Conservation (phyloP, 2,329 filamentous ascomycete species). For the Arthrinium puccinioides region DNA sequence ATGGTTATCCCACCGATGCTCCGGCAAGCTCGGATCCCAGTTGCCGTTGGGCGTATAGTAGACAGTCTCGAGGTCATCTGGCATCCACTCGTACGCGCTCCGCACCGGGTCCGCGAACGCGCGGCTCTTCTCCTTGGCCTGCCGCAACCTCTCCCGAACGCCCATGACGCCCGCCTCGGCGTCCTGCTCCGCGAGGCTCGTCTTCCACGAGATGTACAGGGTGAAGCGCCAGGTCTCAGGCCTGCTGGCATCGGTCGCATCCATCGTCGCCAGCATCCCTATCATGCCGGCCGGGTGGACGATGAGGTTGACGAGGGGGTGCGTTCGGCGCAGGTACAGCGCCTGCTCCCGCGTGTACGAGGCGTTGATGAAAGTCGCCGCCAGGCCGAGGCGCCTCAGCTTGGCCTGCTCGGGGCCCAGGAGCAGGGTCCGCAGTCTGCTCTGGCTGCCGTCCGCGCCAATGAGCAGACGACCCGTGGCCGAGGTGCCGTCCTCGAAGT, state of each 20-base stretch:
- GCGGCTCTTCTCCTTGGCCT: constrained; percentile 30
- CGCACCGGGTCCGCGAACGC: constrained; percentile 35
- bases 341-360: constrained; percentile 33
- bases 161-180: constrained; percentile 22
- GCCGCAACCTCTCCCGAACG: constrained; percentile 26
- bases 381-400: constrained; percentile 32
- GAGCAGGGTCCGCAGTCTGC: constrained; percentile 18
- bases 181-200: constrained; percentile 30
- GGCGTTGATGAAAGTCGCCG: constrained; percentile 35
- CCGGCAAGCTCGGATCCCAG: constrained; percentile 23
- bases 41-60: constrained; percentile 20
- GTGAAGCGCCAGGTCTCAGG: constrained; percentile 36
- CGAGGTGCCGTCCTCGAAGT: constrained; percentile 23
- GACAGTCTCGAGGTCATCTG: constrained; percentile 17
- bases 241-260: constrained; percentile 25
- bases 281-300: constrained; percentile 36
- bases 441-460: constrained; percentile 26
- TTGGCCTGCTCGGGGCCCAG: constrained; percentile 19
- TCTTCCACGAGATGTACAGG: constrained; percentile 39
- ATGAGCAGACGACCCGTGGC: constrained; percentile 20
- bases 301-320: constrained; percentile 33
- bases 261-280: constrained; percentile 36
- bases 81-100: constrained; percentile 27
- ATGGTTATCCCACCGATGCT: constrained; percentile 22
- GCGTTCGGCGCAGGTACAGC: constrained; percentile 28